These are phyloP conservation scores for Geotrichum bryndzae DNA, from an alignment of 1,139 yeast species.

Conservation along the genomic window DNA sequence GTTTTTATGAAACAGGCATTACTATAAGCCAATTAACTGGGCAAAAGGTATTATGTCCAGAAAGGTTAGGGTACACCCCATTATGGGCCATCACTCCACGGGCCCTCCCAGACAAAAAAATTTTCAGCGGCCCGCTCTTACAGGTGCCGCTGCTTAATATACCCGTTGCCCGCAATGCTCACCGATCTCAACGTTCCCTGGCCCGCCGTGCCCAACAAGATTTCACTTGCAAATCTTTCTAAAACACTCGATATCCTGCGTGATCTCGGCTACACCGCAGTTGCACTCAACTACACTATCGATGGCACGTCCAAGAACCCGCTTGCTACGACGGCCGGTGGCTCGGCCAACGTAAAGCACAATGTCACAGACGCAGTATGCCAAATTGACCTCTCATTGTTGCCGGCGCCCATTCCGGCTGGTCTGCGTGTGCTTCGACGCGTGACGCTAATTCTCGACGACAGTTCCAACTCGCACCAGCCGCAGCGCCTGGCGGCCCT, in stretches of 20 bases:
- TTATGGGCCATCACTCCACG: neutral
- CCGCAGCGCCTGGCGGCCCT: conserved; percentile 54
- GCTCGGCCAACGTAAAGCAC: neutral
- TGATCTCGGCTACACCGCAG: conserved; percentile 59
- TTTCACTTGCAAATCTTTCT: conserved; percentile 16
- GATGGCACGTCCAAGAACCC: conserved; percentile 44
- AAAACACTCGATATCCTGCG: conserved; percentile 25
- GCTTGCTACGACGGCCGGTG: conserved; percentile 24
- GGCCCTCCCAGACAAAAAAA: neutral
- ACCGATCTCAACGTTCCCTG: conserved; percentile 79
- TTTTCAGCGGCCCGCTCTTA: neutral
- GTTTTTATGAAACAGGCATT: too few relatives aligned
- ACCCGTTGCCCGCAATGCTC: conserved; percentile 35
- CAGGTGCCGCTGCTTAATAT: neutral
- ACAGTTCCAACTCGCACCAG: conserved; percentile 50
- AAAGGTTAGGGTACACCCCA: neutral
- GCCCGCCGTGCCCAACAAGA: conserved; percentile 53
- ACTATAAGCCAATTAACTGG: neutral
- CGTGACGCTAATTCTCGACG: conserved; percentile 68
- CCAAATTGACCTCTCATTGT: conserved; percentile 37
- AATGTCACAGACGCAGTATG: conserved; percentile 30
- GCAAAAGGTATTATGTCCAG: too few relatives aligned
- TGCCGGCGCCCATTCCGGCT: conserved; percentile 29
- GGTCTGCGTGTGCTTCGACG: conserved; percentile 62
- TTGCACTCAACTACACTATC: conserved; percentile 64